Evolutionary conservation across 2,329 filamentous ascomycete genomes (phyloP), one percentile per base, ranked within the genome.

Genomic region (Ophiostoma montium): DNA sequence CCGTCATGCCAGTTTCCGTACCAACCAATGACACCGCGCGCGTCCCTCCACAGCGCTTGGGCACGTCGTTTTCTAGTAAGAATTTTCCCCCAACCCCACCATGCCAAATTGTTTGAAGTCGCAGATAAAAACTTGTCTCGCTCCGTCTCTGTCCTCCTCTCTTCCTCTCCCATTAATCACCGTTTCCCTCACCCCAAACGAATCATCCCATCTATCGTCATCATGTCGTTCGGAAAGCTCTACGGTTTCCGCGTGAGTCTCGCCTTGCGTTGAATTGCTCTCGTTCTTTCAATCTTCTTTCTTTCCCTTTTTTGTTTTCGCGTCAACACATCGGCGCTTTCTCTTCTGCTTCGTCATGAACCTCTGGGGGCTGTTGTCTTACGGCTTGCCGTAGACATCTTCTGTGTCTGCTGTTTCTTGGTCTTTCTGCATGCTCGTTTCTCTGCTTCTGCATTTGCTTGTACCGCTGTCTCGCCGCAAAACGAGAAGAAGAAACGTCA

Each of bases 191-290:
- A 53, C 55, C 56, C 52, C 53, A 53, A 53, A 49, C 50, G 50
- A 57, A 43, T 46, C 49, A 46, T 53, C 31, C 53, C 55, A 58
- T 53, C 21, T 19, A 58, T 61, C 64, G 63, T 67, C 74, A 86
- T 78, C 69, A 94, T 94, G 84, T 77, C 86, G 67, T 96, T 98
- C 79, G 92, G 92, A 74, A 98, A 94, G 77, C 80, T 98, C 65
- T 96, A 92, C 80, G 85, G 84, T 67, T 80, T 78, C 69, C 67
- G 78, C 72, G 90, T 94, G 82, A 60, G 68, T 53, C 49, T 44
- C 33, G 21, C 38, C 12, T 45, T 46, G 42, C 46, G 35, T 47
- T 49, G 47, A 52, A 35, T 35, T 48, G 13, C 30, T 16, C 27
- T 41, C 49, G n/a, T 30, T 46, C 43, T 31, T 27, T 32, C n/a